phyloP scores from a whole-genome alignment of 2,329 filamentous ascomycete species.

The Zalaria obscura region DNA sequence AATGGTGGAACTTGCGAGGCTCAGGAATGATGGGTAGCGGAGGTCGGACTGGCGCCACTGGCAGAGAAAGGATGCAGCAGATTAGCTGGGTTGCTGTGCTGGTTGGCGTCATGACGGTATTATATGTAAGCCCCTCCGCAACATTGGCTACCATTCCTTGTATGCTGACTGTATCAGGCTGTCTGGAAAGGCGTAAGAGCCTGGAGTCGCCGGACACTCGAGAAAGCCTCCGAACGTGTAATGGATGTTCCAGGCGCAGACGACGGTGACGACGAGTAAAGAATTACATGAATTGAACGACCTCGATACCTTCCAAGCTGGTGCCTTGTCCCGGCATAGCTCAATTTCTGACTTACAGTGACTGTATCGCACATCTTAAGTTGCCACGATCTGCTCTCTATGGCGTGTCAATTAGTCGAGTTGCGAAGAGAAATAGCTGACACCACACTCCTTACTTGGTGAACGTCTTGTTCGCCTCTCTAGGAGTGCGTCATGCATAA shows the following conservation, averaged over 20 bases:
- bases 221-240: constrained; percentile 65
- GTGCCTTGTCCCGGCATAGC: neutral
- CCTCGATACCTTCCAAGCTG: neutral
- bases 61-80: constrained; percentile 62
- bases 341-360: neutral
- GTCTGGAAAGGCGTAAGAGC: constrained; percentile 71
- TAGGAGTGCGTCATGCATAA: too few relatives aligned
- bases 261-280: constrained; percentile 39
- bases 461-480: constrained; percentile 5
- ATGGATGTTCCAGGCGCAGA: constrained; percentile 63
- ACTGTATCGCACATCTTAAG: constrained; percentile 74
- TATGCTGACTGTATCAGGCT: constrained; percentile 31
- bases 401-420: constrained; percentile 93
- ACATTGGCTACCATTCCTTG: too few relatives aligned
- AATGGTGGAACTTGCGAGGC: constrained; percentile 60
- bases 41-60: constrained; percentile 44
- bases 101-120: constrained; percentile 66
- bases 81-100: constrained; percentile 68
- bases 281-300: neutral
- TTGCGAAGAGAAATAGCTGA: constrained; percentile 59
- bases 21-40: constrained; percentile 41
- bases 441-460: constrained; percentile 6
- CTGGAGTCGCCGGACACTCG: constrained; percentile 58
- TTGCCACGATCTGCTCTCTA: constrained; percentile 68
- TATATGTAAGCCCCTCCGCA: constrained; percentile 44